Evolutionary conservation across 345 rosid genomes (phyloP).

Genomic region (Luvunga scandens): DNA sequence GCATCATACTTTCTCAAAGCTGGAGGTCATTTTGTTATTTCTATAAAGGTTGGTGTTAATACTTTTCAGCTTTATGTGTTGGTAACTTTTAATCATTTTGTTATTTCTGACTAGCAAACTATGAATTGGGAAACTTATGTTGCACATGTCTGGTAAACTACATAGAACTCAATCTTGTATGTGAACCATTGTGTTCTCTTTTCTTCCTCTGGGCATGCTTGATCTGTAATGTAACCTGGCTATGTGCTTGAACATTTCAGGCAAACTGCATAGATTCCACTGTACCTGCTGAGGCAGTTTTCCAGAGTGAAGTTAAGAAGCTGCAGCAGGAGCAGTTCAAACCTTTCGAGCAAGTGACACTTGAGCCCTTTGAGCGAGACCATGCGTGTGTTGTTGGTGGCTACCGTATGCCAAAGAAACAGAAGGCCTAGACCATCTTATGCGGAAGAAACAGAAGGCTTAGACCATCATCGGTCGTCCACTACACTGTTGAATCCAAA

Average conservation of each 20-base stretch:
- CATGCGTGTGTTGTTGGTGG: slow-evolving; percentile 94
- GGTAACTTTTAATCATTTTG: neutral
- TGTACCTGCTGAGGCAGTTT: slow-evolving; percentile 80
- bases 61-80: neutral
- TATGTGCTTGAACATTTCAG: slow-evolving; percentile 26
- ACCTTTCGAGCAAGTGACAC: slow-evolving; percentile 86
- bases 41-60: slow-evolving; percentile 74
- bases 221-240: neutral
- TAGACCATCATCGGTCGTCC: neutral
- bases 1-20: slow-evolving; percentile 81
- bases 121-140: too few species aligned
- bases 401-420: slow-evolving; percentile 86
- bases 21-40: slow-evolving; percentile 96
- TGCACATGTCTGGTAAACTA: too few species aligned
- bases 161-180: too few species aligned
- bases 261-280: slow-evolving; percentile 96
- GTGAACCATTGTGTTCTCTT: neutral
- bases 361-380: slow-evolving; percentile 94
- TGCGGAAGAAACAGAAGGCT: slow-evolving; percentile 78
- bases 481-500: too few species aligned
- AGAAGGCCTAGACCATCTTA: slow-evolving; percentile 30
- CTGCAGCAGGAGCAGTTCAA: slow-evolving; percentile 81
- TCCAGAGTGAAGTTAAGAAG: slow-evolving; percentile 84
- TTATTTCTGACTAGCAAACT: too few species aligned
- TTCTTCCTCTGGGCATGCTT: neutral